Evolutionary conservation across 2,329 filamentous ascomycete species (phyloP).

Genomic region (Beauveria bassiana): DNA sequence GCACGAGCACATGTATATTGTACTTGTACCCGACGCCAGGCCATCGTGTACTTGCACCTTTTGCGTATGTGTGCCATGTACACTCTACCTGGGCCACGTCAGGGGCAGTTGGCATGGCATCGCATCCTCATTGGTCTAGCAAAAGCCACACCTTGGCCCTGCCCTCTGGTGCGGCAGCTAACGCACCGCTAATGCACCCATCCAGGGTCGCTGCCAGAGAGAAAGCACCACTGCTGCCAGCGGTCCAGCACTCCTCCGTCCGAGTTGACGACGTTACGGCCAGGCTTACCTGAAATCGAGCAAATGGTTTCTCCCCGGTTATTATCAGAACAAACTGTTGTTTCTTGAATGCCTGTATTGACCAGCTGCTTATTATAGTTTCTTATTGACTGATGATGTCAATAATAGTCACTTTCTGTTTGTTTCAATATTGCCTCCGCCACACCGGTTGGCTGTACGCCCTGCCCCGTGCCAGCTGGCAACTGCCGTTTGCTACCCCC

Average conservation of each 20-base stretch:
- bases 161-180: constrained; percentile 5
- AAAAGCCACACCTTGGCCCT: neutral
- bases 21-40: neutral
- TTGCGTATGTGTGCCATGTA: neutral
- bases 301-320: too few species aligned
- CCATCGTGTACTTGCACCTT: too few species aligned
- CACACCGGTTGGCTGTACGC: neutral
- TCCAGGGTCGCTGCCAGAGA: neutral
- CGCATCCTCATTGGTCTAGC: neutral
- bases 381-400: too few species aligned
- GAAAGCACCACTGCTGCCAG: too few species aligned
- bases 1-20: neutral
- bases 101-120: neutral
- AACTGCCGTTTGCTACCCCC: neutral
- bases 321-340: too few species aligned
- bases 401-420: neutral
- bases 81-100: neutral
- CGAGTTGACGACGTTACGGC: neutral
- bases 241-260: too few species aligned
- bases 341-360: too few species aligned
- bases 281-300: constrained; percentile 1
- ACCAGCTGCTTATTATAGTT: neutral
- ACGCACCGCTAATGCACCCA: neutral
- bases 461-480: neutral
- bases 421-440: neutral